phyloP scores from a whole-genome alignment of 2,329 filamentous ascomycete genomes.

The Claviceps pazoutovae region DNA sequence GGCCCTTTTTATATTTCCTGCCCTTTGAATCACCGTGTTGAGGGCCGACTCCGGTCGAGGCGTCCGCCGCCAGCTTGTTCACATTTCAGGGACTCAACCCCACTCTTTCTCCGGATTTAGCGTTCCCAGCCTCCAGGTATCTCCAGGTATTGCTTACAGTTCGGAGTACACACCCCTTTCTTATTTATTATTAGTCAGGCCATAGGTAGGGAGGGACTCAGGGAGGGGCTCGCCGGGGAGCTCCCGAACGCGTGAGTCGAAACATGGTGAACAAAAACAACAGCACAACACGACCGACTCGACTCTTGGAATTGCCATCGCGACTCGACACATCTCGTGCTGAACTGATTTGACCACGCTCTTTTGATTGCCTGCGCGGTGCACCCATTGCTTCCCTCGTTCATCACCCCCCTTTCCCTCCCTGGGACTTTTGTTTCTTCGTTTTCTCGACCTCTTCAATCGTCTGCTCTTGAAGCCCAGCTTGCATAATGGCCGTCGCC shows the following conservation, averaged over 20 bases:
- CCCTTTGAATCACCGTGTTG: too few relatives aligned
- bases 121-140: too few relatives aligned
- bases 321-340: neutral
- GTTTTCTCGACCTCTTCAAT: neutral
- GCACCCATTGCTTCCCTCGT: neutral
- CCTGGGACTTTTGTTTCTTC: neutral
- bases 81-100: too few relatives aligned
- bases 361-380: constrained; percentile 9
- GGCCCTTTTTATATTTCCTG: too few relatives aligned
- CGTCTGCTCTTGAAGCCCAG: neutral
- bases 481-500: constrained; percentile 30
- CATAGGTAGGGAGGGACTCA: too few relatives aligned
- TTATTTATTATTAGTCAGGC: too few relatives aligned
- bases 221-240: too few relatives aligned
- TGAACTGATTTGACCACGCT: constrained; percentile 14
- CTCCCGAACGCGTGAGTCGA: neutral
- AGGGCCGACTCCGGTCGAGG: too few relatives aligned
- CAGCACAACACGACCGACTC: neutral
- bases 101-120: too few relatives aligned
- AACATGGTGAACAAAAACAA: neutral
- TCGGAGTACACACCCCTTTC: too few relatives aligned
- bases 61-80: too few relatives aligned
- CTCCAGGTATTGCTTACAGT: too few relatives aligned
- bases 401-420: neutral
- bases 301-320: neutral